phyloP scores from a whole-genome alignment of 2,329 filamentous ascomycete genomes.

The Chaetomium sp. region DNA sequence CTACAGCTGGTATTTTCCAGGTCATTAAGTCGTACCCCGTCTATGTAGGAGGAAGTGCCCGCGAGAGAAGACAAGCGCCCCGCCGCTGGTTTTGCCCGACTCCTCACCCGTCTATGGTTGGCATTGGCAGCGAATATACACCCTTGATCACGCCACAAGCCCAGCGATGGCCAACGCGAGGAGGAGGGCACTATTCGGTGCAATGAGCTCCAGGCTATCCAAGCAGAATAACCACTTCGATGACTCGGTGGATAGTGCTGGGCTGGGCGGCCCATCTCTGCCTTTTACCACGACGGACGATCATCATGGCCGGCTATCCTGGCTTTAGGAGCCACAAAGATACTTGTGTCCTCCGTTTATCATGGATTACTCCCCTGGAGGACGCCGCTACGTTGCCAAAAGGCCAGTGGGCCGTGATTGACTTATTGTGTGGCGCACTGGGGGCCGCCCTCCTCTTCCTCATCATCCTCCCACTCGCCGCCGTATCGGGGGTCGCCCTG shows the following conservation, averaged over 20 bases:
- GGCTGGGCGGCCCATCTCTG: not conserved
- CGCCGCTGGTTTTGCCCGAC: not conserved
- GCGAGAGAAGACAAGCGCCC: conserved; percentile 1
- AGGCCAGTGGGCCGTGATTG: not conserved
- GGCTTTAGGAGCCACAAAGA: not conserved
- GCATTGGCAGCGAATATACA: not conserved
- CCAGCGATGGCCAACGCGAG: not conserved
- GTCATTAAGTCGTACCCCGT: conserved; percentile 10
- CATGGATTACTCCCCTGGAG: not conserved
- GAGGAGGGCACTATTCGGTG: not conserved
- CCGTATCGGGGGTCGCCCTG: conserved; percentile 68
- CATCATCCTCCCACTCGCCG: conserved; percentile 70
- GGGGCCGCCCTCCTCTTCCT: conserved; percentile 62
- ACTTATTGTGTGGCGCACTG: conserved; percentile 74
- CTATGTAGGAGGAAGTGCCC: conserved; percentile 9
- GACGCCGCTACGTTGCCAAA: conserved; percentile 10
- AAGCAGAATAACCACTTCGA: conserved; percentile 5
- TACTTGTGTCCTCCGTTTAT: not conserved
- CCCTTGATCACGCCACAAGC: not conserved
- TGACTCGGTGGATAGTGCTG: not conserved
- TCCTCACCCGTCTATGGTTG: not conserved
- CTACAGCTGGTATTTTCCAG: not conserved
- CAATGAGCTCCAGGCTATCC: not conserved
- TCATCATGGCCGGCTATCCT: not conserved
- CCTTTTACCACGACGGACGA: not conserved